Evolutionary conservation across 164 flowering plant genomes (phyloP).

Genomic region (Vitis labrusca): DNA sequence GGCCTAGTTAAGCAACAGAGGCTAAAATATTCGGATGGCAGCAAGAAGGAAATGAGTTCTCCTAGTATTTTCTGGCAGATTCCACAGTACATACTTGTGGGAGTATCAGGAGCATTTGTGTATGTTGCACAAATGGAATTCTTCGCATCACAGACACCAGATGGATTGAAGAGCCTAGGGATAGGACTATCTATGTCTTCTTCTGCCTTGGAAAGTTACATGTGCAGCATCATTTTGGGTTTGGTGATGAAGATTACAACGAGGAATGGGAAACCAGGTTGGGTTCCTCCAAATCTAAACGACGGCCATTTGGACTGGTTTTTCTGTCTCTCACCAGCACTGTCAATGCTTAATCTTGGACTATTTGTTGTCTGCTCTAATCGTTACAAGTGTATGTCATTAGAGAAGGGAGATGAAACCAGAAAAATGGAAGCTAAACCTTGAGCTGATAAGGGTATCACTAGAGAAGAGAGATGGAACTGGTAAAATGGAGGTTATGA

Average conservation of each 20-base stretch:
- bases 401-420: no score
- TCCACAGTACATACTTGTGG: constrained; percentile 44
- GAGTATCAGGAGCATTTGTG: constrained; percentile 43
- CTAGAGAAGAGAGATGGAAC: constrained; percentile 24
- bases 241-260: constrained; percentile 39
- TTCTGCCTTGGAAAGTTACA: constrained; percentile 37
- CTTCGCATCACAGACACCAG: constrained; percentile 38
- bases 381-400: constrained; percentile 26
- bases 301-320: constrained; percentile 48
- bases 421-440: no score
- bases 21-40: constrained; percentile 13
- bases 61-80: constrained; percentile 47
- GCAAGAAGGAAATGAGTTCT: constrained; percentile 21
- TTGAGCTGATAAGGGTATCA: no score
- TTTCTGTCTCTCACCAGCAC: constrained; percentile 38
- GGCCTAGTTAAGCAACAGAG: constrained; percentile 34
- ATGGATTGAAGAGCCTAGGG: constrained; percentile 50
- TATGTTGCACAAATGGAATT: constrained; percentile 48
- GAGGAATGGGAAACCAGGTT: constrained; percentile 31
- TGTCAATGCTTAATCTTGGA: constrained; percentile 29
- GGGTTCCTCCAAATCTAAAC: constrained; percentile 52
- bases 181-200: constrained; percentile 37
- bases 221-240: constrained; percentile 31
- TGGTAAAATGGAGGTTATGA: no score
- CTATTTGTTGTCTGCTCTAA: constrained; percentile 32